Evolutionary conservation across 2,329 filamentous ascomycete species (phyloP).

Genomic region (Bipolaris cookei): DNA sequence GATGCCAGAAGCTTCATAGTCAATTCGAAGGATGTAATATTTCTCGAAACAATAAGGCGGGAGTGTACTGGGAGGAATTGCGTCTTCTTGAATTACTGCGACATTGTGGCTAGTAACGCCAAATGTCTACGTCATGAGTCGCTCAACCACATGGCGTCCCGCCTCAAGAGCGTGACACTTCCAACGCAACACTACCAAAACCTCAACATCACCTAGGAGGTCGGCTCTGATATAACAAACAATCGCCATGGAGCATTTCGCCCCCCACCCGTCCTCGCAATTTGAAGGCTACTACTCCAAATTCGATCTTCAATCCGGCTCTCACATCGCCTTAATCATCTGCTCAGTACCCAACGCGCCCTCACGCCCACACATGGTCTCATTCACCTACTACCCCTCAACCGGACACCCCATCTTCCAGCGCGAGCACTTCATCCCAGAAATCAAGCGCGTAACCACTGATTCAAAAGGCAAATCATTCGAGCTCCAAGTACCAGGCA

Average conservation of each 20-base stretch:
- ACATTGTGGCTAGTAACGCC: slow-evolving; percentile 14
- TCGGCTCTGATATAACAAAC: too few relatives aligned
- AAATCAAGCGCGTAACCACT: slow-evolving; percentile 45
- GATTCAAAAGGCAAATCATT: slow-evolving; percentile 46
- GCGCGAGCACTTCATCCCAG: slow-evolving; percentile 53
- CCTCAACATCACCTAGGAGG: neutral
- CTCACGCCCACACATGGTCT: slow-evolving; percentile 53
- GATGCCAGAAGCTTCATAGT: neutral
- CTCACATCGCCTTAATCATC: slow-evolving; percentile 55
- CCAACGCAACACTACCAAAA: neutral
- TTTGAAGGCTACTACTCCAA: slow-evolving; percentile 62
- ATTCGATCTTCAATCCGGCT: slow-evolving; percentile 55
- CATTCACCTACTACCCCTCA: slow-evolving; percentile 57
- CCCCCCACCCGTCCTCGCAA: slow-evolving; percentile 50
- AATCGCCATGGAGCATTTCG: slow-evolving; percentile 50
- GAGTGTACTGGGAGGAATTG: neutral
- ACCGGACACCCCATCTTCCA: slow-evolving; percentile 46
- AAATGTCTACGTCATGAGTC: slow-evolving; percentile 29
- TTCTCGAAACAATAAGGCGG: neutral
- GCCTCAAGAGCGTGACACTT: neutral
- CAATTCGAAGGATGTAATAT: neutral
- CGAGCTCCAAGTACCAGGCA: slow-evolving; percentile 48
- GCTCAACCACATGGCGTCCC: neutral
- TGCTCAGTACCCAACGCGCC: slow-evolving; percentile 54
- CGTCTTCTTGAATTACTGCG: neutral